Percentiles rank a stretch among this genome's conserved stretches.
phyloP scores from a whole-genome alignment of 108 stramenopile species.

The Epithemia pelagica region DNA sequence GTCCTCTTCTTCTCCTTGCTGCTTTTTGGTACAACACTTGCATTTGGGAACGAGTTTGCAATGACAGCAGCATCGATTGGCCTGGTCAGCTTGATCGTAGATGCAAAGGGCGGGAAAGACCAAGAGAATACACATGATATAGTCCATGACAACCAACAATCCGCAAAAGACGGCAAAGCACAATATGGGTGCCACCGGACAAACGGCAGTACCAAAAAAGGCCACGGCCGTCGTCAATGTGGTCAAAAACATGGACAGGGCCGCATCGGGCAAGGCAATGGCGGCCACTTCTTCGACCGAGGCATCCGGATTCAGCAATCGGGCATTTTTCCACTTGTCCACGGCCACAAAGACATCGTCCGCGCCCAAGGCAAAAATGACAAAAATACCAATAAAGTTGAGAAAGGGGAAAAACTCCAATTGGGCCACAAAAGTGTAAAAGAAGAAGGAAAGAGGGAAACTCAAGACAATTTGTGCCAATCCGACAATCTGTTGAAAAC shows the following conservation, averaged over 20 bases:
- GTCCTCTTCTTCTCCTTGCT: conserved; percentile 7
- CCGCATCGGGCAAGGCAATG: conserved; percentile 46
- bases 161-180: conserved; percentile 57
- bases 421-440: conserved; percentile 39
- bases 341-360: conserved; percentile 49
- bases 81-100: conserved; percentile 19
- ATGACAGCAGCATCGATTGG: not conserved
- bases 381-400: conserved; percentile 58
- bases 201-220: conserved; percentile 51
- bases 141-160: conserved; percentile 43
- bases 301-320: conserved; percentile 23
- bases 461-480: conserved; percentile 40
- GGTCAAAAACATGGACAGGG: conserved; percentile 47
- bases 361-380: conserved; percentile 51
- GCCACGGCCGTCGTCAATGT: conserved; percentile 44
- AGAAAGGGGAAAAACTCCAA: conserved; percentile 54
- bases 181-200: conserved; percentile 40
- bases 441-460: conserved; percentile 50
- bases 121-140: conserved; percentile 38
- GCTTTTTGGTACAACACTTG: not conserved
- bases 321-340: conserved; percentile 53
- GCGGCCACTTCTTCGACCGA: conserved; percentile 37
- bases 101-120: conserved; percentile 55
- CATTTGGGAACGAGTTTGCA: not conserved
- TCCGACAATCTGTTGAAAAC: conserved; percentile 20